Evolutionary conservation across 148 eudicot species (phyloP).

Genomic region (Chenopodium suecicum): DNA sequence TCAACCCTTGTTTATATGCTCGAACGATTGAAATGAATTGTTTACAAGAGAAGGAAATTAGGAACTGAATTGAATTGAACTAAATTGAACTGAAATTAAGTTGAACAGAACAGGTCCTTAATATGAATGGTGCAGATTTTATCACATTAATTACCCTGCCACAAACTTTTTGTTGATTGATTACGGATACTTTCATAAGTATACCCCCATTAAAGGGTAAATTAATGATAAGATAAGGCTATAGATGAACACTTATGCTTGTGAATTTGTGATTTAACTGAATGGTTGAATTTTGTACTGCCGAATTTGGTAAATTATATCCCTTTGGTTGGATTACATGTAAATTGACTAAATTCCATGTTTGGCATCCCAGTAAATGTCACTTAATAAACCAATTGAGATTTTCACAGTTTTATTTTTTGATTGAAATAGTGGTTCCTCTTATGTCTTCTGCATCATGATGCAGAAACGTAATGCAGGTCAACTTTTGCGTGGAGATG

Average conservation of each 20-base stretch:
- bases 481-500: background rate
- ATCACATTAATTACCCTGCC: background rate
- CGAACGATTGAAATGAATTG: too few relatives aligned
- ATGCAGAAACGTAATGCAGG: constrained; percentile 16
- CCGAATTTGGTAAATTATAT: background rate
- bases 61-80: too few relatives aligned
- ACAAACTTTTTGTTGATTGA: background rate
- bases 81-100: too few relatives aligned
- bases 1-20: too few relatives aligned
- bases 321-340: background rate
- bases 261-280: background rate
- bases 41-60: too few relatives aligned
- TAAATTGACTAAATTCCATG: background rate
- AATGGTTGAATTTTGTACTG: too few relatives aligned
- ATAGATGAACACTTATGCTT: background rate
- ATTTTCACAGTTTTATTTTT: too few relatives aligned
- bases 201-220: background rate
- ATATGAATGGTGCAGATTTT: too few relatives aligned
- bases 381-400: background rate
- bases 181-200: too few relatives aligned
- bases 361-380: background rate
- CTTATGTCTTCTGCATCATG: background rate
- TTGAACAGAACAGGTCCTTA: background rate
- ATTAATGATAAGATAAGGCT: background rate
- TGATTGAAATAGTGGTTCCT: background rate